A percentile compares a stretch with the other conserved stretches of the same genome.
These are phyloP conservation scores for Filobasidium uniguttulatum DNA, from an alignment of 1,284 basidiomycete species.

Conservation along the genomic window DNA sequence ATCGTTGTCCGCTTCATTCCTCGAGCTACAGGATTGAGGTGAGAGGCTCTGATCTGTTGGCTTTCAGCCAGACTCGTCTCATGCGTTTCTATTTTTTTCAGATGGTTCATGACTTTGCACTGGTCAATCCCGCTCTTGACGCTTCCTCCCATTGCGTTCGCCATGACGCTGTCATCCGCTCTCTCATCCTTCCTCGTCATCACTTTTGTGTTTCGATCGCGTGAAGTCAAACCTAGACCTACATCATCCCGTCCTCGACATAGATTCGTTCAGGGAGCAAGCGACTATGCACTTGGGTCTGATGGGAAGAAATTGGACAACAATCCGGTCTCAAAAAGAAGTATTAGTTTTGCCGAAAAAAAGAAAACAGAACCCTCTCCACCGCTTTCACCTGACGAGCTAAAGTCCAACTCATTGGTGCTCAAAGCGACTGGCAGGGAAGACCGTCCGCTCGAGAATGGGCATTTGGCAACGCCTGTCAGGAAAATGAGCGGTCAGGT, in stretches of 20 bases:
- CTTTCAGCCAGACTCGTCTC: not conserved
- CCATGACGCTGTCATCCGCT: conserved; percentile 10
- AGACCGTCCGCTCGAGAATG: not conserved
- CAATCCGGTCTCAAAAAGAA: not conserved
- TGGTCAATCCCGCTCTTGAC: conserved; percentile 9
- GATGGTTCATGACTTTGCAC: conserved; percentile 12
- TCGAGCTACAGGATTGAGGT: conserved; percentile 32
- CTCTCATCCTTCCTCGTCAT: conserved; percentile 9
- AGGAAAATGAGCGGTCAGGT: not conserved
- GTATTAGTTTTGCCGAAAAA: not conserved
- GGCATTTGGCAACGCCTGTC: not conserved
- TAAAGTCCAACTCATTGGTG: not conserved
- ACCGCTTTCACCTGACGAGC: no score
- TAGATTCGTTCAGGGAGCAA: not conserved
- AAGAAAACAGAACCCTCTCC: not conserved
- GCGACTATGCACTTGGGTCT: not conserved
- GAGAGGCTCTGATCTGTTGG: conserved; percentile 4
- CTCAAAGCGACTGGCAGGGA: not conserved
- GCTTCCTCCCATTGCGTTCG: conserved; percentile 13
- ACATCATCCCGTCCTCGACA: not conserved
- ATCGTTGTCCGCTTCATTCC: conserved; percentile 33
- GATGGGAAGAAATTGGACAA: not conserved
- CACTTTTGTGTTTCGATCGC: conserved; percentile 6
- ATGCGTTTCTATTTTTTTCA: no score
- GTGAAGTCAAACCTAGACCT: no score